Evolutionary conservation across 2,329 filamentous ascomycete species (phyloP), one percentile per base, ranked within the genome.

Genomic region (Hypoxylon sp.): DNA sequence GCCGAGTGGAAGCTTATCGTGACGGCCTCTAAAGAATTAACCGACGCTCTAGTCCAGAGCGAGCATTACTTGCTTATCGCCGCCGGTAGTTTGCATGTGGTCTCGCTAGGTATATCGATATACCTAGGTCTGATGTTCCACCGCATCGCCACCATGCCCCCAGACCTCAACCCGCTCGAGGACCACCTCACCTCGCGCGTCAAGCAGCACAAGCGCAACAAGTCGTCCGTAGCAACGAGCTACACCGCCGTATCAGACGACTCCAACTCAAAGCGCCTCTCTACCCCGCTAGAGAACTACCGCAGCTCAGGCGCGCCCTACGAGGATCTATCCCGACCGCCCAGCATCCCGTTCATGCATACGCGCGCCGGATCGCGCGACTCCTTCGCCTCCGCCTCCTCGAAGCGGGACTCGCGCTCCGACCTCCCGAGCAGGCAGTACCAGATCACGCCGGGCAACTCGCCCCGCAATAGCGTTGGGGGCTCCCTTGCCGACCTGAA

Each of bases 141-240:
- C 44, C 91, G 92, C 76, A 98, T 98, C 74, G 85, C 90, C 4
- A 84, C 86, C 19, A 86, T 98, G 78, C 95, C 95, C 5, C 94
- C 95, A 0, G 95, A 98, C 76, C 94, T 97, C 92, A 98, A 98
- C 78, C 95, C 95, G 1, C 85, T 98, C 13, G 94, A 98, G 78
- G 89, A 92, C 72, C 91, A 95, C 75, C 83, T 97, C 64, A 98
- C 94, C 1, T 90, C 93, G 10, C 88, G 91, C 24, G 83, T 81
- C 24, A 74, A 71, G 42, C 62, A 68, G 63, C 94, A 97, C 81
- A 94, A 94, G 83, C 89, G 92, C 76, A 94, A 92, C 79, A 88
- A 87, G 79, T 87, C 86, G 1, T 88, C 86, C 1, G 75, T 88
- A 29, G 81, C 83, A 3, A 87, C 84, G 1, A 77, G 78, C 5